A percentile compares a stretch with the other conserved stretches of the same genome.
Evolutionary conservation across 768 basidiomycete species (phyloP).

Genomic region (Pulveroboletus sp.): DNA sequence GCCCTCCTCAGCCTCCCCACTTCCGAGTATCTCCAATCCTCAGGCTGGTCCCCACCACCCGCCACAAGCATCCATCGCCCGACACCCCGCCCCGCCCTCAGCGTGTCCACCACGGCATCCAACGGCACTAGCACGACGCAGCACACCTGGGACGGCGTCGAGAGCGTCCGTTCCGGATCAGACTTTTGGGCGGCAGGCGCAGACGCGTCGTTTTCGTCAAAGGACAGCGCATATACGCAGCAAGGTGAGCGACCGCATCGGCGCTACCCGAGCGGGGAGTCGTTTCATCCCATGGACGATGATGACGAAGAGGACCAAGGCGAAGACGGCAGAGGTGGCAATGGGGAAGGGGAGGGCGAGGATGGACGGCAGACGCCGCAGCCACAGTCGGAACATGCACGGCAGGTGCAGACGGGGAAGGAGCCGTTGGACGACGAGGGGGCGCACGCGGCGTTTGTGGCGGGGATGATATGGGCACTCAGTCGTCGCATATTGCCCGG

Average conservation of each 20-base stretch:
- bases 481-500: constrained; percentile 71
- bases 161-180: constrained; percentile 61
- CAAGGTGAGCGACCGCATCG: constrained; percentile 7
- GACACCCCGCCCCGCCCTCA: constrained; percentile 10
- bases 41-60: constrained; percentile 52
- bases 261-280: constrained; percentile 24
- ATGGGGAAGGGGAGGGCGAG: not conserved
- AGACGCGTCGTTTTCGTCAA: constrained; percentile 19
- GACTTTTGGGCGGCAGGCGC: constrained; percentile 62
- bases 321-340: constrained; percentile 1
- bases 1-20: constrained; percentile 80
- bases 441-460: constrained; percentile 79
- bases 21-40: constrained; percentile 81
- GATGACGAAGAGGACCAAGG: constrained; percentile 17
- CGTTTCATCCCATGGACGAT: constrained; percentile 32
- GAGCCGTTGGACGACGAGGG: constrained; percentile 65
- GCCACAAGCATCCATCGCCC: not conserved
- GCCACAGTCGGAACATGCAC: constrained; percentile 14
- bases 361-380: constrained; percentile 26
- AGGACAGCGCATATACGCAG: constrained; percentile 15
- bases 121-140: constrained; percentile 13
- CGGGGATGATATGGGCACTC: constrained; percentile 82
- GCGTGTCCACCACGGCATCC: constrained; percentile 11
- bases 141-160: constrained; percentile 33
- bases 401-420: constrained; percentile 19